Percentiles rank a stretch among this genome's conserved stretches.
phyloP scores from a whole-genome alignment of 768 basidiomycete genomes.

The Hygrophoropsis aurantiaca region DNA sequence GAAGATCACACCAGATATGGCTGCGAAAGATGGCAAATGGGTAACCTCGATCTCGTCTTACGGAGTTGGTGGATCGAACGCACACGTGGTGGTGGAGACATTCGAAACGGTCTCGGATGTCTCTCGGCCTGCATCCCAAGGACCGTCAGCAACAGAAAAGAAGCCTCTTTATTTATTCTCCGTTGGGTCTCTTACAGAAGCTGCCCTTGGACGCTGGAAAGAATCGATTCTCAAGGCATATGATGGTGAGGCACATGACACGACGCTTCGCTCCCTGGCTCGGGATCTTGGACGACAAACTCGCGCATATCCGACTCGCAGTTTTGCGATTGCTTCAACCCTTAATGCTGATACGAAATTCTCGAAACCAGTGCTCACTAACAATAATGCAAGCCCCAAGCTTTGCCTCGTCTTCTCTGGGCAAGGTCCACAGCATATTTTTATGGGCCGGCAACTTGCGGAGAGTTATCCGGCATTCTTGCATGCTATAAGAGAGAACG shows the following conservation, averaged over 20 bases:
- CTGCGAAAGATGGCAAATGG: constrained; percentile 25
- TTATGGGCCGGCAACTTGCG: constrained; percentile 37
- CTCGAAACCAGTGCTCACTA: constrained; percentile 26
- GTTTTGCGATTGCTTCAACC: constrained; percentile 23
- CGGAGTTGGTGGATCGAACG: constrained; percentile 35
- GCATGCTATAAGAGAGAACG: constrained; percentile 27
- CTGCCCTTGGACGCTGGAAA: constrained; percentile 22
- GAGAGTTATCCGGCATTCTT: constrained; percentile 32
- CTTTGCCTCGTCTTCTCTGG: constrained; percentile 35
- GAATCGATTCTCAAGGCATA: constrained; percentile 16
- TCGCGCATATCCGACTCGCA: constrained; percentile 27
- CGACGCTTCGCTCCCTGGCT: constrained; percentile 23
- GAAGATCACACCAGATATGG: constrained; percentile 25
- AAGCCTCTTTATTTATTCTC: constrained; percentile 25
- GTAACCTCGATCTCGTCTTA: constrained; percentile 33
- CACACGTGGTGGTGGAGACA: constrained; percentile 30
- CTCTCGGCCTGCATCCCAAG: constrained; percentile 4
- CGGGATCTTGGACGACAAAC: constrained; percentile 28
- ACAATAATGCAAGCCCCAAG: constrained; percentile 23
- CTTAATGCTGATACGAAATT: constrained; percentile 24
- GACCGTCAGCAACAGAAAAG: neutral
- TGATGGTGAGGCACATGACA: constrained; percentile 16
- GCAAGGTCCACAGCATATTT: constrained; percentile 35
- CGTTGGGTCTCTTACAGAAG: constrained; percentile 26
- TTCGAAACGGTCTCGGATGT: constrained; percentile 13